These are phyloP conservation scores for Leccinum subatratum DNA, from an alignment of 1,284 basidiomycete species.

Conservation along the genomic window DNA sequence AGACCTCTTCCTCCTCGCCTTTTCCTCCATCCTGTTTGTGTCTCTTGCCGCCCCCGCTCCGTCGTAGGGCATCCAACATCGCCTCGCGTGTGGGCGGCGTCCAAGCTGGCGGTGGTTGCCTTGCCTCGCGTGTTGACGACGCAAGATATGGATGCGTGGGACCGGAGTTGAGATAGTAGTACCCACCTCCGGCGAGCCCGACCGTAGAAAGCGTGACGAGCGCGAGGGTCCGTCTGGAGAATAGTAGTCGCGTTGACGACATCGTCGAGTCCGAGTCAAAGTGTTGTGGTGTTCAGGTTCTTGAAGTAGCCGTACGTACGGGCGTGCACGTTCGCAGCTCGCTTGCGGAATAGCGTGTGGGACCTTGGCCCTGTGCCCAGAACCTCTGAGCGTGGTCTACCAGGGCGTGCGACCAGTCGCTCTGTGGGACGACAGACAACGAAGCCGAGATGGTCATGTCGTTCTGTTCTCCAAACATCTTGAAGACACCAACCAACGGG, in stretches of 20 bases:
- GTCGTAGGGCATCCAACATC: constrained; percentile 54
- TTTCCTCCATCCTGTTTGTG: neutral
- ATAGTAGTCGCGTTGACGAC: constrained; percentile 39
- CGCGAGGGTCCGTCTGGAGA: constrained; percentile 52
- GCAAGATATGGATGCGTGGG: constrained; percentile 48
- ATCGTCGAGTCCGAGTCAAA: constrained; percentile 6
- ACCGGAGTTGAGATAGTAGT: constrained; percentile 68
- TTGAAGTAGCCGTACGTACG: neutral
- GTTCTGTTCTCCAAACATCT: constrained; percentile 77
- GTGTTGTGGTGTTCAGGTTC: neutral
- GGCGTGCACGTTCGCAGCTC: neutral
- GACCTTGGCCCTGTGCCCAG: neutral
- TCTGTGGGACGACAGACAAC: constrained; percentile 61
- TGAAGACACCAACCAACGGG: constrained; percentile 78
- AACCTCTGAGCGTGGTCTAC: constrained; percentile 56
- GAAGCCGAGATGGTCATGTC: constrained; percentile 66
- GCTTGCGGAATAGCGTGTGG: neutral
- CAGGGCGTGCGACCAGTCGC: constrained; percentile 69
- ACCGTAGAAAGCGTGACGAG: constrained; percentile 48
- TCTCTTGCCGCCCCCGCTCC: constrained; percentile 16
- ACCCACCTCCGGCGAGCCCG: constrained; percentile 53
- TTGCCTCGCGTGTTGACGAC: constrained; percentile 53
- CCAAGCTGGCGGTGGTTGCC: constrained; percentile 70
- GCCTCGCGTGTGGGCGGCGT: constrained; percentile 63
- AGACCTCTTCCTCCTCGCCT: constrained; percentile 42